Conservation (phyloP, 352 stramenopile species). For the Globisporangium cylindrosporum region DNA sequence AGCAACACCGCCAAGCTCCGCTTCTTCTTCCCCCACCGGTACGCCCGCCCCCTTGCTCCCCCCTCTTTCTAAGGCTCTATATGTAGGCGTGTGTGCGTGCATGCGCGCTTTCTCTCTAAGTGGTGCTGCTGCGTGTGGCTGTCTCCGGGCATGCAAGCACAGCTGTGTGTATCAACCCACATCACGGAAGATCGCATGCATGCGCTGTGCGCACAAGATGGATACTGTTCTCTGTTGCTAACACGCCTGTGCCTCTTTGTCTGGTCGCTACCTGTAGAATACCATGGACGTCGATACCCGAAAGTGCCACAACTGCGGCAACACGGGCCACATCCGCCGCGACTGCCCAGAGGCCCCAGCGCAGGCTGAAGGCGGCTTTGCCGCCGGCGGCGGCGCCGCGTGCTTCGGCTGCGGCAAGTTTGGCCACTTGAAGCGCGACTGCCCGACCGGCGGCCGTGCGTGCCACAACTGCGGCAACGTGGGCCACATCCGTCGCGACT, state of each 20-base stretch:
- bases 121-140: too few species aligned
- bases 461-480: slow-evolving; percentile 84
- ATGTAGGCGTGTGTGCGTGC: too few species aligned
- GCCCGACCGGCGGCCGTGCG: slow-evolving; percentile 55
- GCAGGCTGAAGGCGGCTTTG: slow-evolving; percentile 28
- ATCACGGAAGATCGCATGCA: neutral
- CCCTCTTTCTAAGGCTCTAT: neutral
- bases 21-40: slow-evolving; percentile 1
- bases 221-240: neutral
- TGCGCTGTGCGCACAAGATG: neutral
- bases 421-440: slow-evolving; percentile 83
- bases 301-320: slow-evolving; percentile 83
- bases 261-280: neutral
- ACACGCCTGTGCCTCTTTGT: too few species aligned
- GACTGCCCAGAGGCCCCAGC: slow-evolving; percentile 66
- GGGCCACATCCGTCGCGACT: slow-evolving; percentile 79
- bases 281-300: slow-evolving; percentile 27
- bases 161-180: too few species aligned
- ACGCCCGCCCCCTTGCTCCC: neutral
- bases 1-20: slow-evolving; percentile 2
- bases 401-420: slow-evolving; percentile 81
- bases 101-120: too few species aligned
- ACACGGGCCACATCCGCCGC: slow-evolving; percentile 68
- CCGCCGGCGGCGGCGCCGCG: slow-evolving; percentile 31
- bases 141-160: too few species aligned